Evolutionary conservation across 2,329 filamentous ascomycete genomes (phyloP).

Genomic region (Epichloe amarillans): DNA sequence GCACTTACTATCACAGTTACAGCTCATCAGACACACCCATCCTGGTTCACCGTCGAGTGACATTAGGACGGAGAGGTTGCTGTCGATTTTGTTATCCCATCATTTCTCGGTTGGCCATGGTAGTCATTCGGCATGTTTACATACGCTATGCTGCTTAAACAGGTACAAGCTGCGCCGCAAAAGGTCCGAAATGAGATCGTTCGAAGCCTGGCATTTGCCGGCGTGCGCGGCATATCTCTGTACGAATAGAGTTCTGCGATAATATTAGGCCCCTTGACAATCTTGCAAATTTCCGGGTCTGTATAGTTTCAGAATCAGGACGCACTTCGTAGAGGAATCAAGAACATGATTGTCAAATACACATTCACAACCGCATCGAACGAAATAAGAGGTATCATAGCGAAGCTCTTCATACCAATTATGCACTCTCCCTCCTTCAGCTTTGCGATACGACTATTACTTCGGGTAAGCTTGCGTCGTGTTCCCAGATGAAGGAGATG

Average conservation of each 20-base stretch:
- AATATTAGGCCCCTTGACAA: not conserved
- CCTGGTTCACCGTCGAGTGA: constrained; percentile 46
- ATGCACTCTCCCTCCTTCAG: constrained; percentile 43
- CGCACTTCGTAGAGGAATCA: constrained; percentile 44
- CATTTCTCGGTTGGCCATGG: not conserved
- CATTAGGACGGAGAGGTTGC: constrained; percentile 46
- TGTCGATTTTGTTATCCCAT: constrained; percentile 11
- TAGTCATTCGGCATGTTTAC: constrained; percentile 9
- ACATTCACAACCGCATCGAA: constrained; percentile 50
- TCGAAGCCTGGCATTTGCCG: constrained; percentile 30
- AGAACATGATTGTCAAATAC: constrained; percentile 49
- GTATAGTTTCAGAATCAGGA: not conserved
- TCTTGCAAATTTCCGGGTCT: not conserved
- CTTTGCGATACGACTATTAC: constrained; percentile 39
- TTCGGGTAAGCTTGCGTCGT: not conserved
- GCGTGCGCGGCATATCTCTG: constrained; percentile 29
- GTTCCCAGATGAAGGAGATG: not conserved
- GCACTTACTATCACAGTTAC: constrained; percentile 45
- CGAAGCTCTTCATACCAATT: constrained; percentile 45
- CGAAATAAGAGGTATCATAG: constrained; percentile 47
- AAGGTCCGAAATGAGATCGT: constrained; percentile 45
- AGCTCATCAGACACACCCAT: constrained; percentile 54
- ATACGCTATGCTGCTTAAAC: constrained; percentile 44
- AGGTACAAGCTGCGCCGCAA: constrained; percentile 42
- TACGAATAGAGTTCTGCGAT: constrained; percentile 39